Evolutionary conservation across 805 yeast genomes (phyloP).

Genomic region (Hanseniaspora guilliermondii): DNA sequence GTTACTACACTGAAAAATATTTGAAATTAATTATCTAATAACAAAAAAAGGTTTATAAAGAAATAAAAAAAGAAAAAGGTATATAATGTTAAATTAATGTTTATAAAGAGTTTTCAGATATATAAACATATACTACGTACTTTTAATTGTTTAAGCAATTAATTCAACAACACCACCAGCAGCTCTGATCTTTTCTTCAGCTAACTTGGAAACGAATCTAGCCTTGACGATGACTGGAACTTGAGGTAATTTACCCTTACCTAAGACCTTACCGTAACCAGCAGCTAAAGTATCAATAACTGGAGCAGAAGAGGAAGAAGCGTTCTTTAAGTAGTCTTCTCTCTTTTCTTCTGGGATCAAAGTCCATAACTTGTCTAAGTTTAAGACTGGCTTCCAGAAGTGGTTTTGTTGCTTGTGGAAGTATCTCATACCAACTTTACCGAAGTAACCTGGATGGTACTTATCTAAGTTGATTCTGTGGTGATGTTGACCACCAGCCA

Average conservation of each 20-base stretch:
- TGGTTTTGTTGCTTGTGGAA: constrained; percentile 92
- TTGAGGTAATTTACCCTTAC: constrained; percentile 95
- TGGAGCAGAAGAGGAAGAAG: constrained; percentile 87
- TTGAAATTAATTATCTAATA: no score
- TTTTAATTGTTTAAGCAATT: constrained; percentile 59
- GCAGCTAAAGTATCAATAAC: constrained; percentile 98
- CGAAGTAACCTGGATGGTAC: constrained; percentile 99
- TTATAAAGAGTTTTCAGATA: constrained; percentile 13
- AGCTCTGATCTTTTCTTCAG: constrained; percentile 99
- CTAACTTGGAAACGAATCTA: constrained; percentile 96
- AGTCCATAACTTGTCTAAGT: constrained; percentile 98
- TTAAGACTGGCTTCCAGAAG: constrained; percentile 95
- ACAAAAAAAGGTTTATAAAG: background rate
- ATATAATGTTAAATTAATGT: constrained; percentile 5
- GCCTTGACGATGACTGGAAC: constrained; percentile 99
- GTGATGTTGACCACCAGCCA: constrained; percentile 99
- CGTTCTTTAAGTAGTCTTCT: constrained; percentile 77
- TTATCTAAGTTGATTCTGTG: constrained; percentile 99
- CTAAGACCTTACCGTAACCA: constrained; percentile 99
- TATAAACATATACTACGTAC: constrained; percentile 6
- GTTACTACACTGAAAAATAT: no score
- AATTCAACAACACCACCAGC: constrained; percentile 99
- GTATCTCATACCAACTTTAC: constrained; percentile 99
- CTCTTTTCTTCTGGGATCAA: constrained; percentile 86
- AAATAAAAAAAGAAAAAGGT: no score